Conservation (phyloP, 2,329 filamentous ascomycete genomes). For the Rhynchosporium secalis region DNA sequence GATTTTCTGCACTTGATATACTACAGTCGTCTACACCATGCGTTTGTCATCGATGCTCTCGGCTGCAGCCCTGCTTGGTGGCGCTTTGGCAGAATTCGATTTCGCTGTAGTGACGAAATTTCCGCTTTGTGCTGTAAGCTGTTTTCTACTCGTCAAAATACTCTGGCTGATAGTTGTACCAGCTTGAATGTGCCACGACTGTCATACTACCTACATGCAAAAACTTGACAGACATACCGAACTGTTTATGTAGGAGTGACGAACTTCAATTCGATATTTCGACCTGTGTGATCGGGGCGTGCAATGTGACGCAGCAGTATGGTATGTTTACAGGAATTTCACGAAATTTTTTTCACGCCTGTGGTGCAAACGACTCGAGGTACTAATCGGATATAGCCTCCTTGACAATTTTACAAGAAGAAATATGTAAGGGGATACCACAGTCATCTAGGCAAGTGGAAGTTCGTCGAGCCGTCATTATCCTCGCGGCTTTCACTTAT, state of each 20-base stretch:
- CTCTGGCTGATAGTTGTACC: neutral
- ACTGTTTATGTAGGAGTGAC: constrained; percentile 27
- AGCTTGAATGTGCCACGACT: constrained; percentile 5
- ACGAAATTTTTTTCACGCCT: neutral
- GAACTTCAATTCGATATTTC: constrained; percentile 25
- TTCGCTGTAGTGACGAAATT: constrained; percentile 10
- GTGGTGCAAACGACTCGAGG: too few relatives aligned
- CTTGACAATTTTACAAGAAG: constrained; percentile 16
- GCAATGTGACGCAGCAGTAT: constrained; percentile 25
- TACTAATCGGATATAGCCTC: constrained; percentile 11
- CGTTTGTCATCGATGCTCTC: neutral
- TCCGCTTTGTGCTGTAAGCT: constrained; percentile 19
- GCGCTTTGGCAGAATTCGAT: constrained; percentile 6
- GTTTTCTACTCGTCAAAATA: too few relatives aligned
- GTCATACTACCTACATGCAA: constrained; percentile 13
- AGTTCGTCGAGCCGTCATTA: constrained; percentile 16
- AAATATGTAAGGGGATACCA: constrained; percentile 21
- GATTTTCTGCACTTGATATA: neutral
- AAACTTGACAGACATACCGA: constrained; percentile 13
- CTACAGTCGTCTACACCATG: neutral
- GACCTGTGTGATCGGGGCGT: constrained; percentile 22
- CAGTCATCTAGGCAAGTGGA: constrained; percentile 18
- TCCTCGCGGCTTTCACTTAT: constrained; percentile 25
- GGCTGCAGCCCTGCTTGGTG: constrained; percentile 13
- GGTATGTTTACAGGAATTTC: constrained; percentile 14